Evolutionary conservation across 2,329 filamentous ascomycete species (phyloP), one percentile per base, ranked within the genome.

Genomic region (Cercospora brassicicola): DNA sequence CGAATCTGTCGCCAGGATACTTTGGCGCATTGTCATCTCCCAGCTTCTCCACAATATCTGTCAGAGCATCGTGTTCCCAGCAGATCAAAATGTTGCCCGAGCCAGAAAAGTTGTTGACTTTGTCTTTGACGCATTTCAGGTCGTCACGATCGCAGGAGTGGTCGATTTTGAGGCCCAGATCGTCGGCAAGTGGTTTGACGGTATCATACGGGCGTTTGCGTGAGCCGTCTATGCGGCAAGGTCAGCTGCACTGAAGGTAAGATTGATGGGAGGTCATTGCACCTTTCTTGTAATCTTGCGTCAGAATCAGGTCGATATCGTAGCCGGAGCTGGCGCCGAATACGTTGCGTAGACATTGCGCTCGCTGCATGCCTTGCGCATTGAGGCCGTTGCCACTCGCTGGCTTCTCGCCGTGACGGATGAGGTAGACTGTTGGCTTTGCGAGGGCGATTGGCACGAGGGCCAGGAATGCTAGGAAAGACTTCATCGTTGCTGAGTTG

Each of bases 391-490:
- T 78, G 36, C 80, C 79, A 15, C 82, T 81, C 1, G 73, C 66
- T 2, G 87, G 87, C 77, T 90, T 90, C 76, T 90, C 88, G 67
- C 87, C 88, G 71, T 90, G 88, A 18, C 87, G 85, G 75, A 90
- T 89, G 8, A 89, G 78, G 74, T 88, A 90, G 33, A 89, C 84
- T 0, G 84, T 88, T 1, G 86, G 82, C 15, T 76, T 62, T 13
- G 72, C 74, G 2, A 71, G 51, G 4, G 66, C 73, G 20, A 75
- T 42, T 13, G 69, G 48, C 42, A 71, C 10, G 9, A 74, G 28
- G 36, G 31, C 57, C 26, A 71, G 57, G 18, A 71, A 18, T 10
- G 68, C 51, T 31, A 73, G 26, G 2, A 65, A 45, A 23, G 65
- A 67, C 64, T 74, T 73, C 73, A 74, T 73, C 36, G 8, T 65